Base-by-base conservation (phyloP, 176 grass and related monocot species). In the Cenchrus fungigraminus region DNA sequence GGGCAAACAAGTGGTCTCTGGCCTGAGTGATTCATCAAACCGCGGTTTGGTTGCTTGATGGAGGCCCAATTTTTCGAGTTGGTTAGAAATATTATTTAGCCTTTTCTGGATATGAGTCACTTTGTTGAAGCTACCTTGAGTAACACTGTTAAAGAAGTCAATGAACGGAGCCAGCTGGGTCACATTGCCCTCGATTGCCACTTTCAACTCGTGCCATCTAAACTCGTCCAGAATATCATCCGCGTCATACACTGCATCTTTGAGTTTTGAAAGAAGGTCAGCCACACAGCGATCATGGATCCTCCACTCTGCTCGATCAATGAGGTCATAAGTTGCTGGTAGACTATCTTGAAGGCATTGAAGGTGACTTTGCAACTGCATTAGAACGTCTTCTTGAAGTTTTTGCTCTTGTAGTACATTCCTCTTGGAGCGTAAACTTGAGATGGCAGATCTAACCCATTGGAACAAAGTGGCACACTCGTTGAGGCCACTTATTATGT, bases 11-110 rank as follows among this genome's bases (percentile, higher is more conserved):
- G 53, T 87, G 0, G 57, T 81, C 9, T 6, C 47, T 45, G 76
- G 85, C 60, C 68, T 65, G 1, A 73, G 7, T 12, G 32, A 22
- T 79, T 71, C 32, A 29, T 79, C 68, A 45, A 73, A 87, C 17
- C n/a, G 31, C 8, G 8, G 71, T 25, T 25, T 25, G 32, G 45
- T 40, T 32, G 9, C 7, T 13, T 65, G 10, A 65, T 9, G 32
- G 6, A 82, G 2, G 5, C 68, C 68, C 22, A 61, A 15, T 3
- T 25, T 25, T 57, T 74, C 10, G 0, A 83, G 17, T 3, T 54
- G 16, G 71, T 0, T 22, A 81, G 80, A 82, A 31, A 82, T 0
- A 72, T 29, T 6, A 4, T 12, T 4, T 46, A 71, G 0, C 37
- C 17, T 71, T 16, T 28, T 68, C 4, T 53, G 66, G 52, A 46